phyloP scores from a whole-genome alignment of 2,329 filamentous ascomycete species.

The Colletotrichum zoysiae region DNA sequence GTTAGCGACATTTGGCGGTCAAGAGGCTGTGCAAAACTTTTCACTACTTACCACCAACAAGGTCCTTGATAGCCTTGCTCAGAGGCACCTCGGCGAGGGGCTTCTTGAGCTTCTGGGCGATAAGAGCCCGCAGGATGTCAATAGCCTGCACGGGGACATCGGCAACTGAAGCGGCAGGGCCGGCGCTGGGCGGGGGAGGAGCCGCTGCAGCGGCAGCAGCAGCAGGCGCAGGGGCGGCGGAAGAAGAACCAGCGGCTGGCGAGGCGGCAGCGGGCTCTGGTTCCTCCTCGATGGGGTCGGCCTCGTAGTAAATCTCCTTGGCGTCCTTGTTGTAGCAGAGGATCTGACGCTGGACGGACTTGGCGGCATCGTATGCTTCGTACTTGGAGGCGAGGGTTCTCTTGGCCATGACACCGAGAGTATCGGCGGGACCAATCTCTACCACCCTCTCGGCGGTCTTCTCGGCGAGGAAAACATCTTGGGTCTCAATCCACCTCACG shows the following conservation, averaged over 20 bases:
- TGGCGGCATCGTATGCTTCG: constrained; percentile 97
- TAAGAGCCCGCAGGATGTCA: constrained; percentile 88
- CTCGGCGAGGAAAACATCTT: constrained; percentile 98
- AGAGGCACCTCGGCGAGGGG: constrained; percentile 87
- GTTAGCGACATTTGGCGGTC: constrained; percentile 11
- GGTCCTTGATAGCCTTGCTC: constrained; percentile 97
- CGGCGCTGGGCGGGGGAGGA: constrained; percentile 77
- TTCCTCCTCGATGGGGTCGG: constrained; percentile 94
- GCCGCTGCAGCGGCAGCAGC: constrained; percentile 68
- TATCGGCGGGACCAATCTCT: constrained; percentile 96
- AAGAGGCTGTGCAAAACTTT: not conserved
- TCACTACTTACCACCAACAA: constrained; percentile 85
- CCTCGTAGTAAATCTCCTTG: constrained; percentile 99
- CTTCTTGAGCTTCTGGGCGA: constrained; percentile 99
- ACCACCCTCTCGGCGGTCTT: constrained; percentile 97
- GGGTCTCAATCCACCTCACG: constrained; percentile 99
- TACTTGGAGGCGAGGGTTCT: constrained; percentile 96
- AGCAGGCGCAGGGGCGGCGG: constrained; percentile 57
- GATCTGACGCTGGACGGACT: constrained; percentile 96
- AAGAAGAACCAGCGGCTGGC: constrained; percentile 55
- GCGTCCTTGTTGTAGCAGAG: constrained; percentile 99
- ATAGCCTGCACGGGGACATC: constrained; percentile 90
- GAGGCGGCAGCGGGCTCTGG: constrained; percentile 70
- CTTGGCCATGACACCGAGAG: constrained; percentile 97
- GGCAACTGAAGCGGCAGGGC: constrained; percentile 86